These are phyloP conservation scores for Solanum boliviense DNA, from an alignment of 257 asterid species.

Conservation along the genomic window DNA sequence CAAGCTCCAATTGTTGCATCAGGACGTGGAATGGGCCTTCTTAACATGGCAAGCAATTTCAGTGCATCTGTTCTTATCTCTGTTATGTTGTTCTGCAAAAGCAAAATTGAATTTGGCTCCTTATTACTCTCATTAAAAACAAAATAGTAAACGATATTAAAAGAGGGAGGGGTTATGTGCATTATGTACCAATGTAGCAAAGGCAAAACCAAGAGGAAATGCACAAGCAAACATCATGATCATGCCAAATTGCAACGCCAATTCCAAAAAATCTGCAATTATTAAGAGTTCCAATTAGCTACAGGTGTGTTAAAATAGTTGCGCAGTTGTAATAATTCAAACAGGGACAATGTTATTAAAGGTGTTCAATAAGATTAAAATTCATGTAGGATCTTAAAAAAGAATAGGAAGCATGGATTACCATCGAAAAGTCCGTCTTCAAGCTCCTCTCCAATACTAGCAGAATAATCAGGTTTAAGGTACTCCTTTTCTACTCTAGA, in stretches of 20 bases:
- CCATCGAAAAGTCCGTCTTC: conserved; percentile 99
- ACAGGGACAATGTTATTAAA: background rate
- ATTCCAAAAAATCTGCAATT: conserved; percentile 77
- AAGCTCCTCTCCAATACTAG: conserved; percentile 79
- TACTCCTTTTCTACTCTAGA: conserved; percentile 82
- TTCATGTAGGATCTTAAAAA: background rate
- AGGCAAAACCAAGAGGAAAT: conserved; percentile 86
- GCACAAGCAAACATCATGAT: conserved; percentile 99
- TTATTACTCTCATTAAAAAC: background rate
- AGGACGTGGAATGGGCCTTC: conserved; percentile 80
- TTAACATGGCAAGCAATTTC: conserved; percentile 79
- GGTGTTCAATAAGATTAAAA: background rate
- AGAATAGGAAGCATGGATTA: conserved; percentile 11
- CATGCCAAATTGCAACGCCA: conserved; percentile 93
- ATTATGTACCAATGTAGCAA: conserved; percentile 68
- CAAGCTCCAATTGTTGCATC: conserved; percentile 93
- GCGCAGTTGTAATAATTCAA: background rate
- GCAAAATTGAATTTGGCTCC: background rate
- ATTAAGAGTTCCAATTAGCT: background rate
- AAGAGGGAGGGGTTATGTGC: background rate
- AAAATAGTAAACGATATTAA: background rate
- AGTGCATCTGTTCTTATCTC: conserved; percentile 94
- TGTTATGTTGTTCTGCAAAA: conserved; percentile 60
- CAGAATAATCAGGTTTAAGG: conserved; percentile 75
- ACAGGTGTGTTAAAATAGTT: background rate